phyloP scores from a whole-genome alignment of 1,284 basidiomycete species.

The Ceratobasidium sp. region DNA sequence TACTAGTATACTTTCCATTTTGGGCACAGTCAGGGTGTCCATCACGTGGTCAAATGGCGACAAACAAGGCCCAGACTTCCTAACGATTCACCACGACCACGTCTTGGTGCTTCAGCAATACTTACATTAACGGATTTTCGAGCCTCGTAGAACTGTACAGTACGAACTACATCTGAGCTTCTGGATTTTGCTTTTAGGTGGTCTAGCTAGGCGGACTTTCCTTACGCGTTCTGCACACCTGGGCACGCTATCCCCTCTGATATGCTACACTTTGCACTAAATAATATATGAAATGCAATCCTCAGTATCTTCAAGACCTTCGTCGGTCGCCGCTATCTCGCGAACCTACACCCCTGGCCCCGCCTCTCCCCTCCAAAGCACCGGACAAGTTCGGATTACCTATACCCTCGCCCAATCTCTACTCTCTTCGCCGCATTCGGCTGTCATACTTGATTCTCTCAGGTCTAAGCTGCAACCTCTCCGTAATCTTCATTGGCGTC shows the following conservation, averaged over 20 bases:
- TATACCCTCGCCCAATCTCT: slow-evolving; percentile 41
- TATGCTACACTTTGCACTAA: not conserved
- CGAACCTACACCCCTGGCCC: slow-evolving; percentile 30
- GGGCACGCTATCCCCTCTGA: not conserved
- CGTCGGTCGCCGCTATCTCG: slow-evolving; percentile 7
- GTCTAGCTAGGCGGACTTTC: not conserved
- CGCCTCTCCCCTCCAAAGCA: slow-evolving; percentile 27
- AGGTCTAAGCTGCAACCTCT: slow-evolving; percentile 66
- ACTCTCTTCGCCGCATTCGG: slow-evolving; percentile 36
- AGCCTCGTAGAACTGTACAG: too few species aligned
- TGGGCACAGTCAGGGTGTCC: too few species aligned
- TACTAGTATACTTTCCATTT: too few species aligned
- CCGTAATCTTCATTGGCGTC: slow-evolving; percentile 92
- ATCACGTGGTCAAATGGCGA: too few species aligned
- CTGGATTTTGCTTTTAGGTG: too few species aligned
- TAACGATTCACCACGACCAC: too few species aligned
- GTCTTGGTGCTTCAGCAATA: too few species aligned
- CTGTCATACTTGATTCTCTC: slow-evolving; percentile 29
- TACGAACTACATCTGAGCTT: too few species aligned
- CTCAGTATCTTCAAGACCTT: slow-evolving; percentile 14
- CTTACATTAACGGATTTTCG: too few species aligned
- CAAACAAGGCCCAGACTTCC: too few species aligned
- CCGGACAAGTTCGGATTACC: slow-evolving; percentile 30
- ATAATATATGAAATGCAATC: slow-evolving; percentile 14
- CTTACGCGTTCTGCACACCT: not conserved